Evolutionary conservation across 2,329 filamentous ascomycete genomes (phyloP), one percentile per base, ranked within the genome.

Genomic region (Phialocephala subalpina): DNA sequence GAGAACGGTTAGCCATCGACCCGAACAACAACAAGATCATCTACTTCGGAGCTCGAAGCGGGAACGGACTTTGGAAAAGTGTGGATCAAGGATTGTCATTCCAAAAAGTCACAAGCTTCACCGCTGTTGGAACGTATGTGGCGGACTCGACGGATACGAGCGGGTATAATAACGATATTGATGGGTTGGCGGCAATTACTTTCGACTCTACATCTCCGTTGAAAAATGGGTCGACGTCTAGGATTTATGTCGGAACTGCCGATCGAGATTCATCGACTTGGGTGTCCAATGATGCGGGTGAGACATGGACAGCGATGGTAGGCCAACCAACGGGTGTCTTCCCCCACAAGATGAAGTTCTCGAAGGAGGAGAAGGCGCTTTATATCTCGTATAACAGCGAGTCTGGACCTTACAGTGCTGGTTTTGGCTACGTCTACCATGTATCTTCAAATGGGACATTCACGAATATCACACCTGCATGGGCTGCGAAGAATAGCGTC

Each of bases 21-120:
- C 86, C 86, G 1, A 80, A 83, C 47, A 85, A 86, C 71, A 82
- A 84, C 42, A 80, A 84, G 29, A 84, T 88, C 65, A 73, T 88
- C 27, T 88, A 86, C 73, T 87, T 87, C 63, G 86, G 86, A 2
- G 85, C 86, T 2, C 81, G 86, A 42, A 87, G 84, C 64, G 86
- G 86, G 11, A 83, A 88, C 33, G 86, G 86, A 1, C 78, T 89
- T 2, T 88, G 84, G 83, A 87, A 84, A 76, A 86, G 83, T 63
- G 84, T 81, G 6, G 83, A 89, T 67, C 82, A 80, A 11, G 86
- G 86, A 18, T 80, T 74, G 29, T 84, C 82, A 11, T 88, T 86
- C 74, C 70, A 74, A 27, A 85, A 86, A 66, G 85, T 88, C 2
- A 76, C 79, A 0, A 80, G 80, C 0, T 87, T 86, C 73, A 84